phyloP scores from a whole-genome alignment of 2,329 filamentous ascomycete species.

The Neodidymelliopsis sp. region DNA sequence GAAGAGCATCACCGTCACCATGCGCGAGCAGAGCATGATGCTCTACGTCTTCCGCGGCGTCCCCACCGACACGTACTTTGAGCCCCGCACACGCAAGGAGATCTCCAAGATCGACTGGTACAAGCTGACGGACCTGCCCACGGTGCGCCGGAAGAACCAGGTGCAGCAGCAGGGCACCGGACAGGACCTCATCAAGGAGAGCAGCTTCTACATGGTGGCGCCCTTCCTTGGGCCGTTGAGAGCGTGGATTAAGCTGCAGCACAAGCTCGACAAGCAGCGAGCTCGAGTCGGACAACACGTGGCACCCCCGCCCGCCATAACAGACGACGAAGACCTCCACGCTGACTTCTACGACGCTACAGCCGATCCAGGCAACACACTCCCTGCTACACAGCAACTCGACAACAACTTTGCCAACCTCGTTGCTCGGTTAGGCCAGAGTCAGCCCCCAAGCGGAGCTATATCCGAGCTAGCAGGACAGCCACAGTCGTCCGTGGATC shows the following conservation, averaged over 20 bases:
- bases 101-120: slow-evolving; percentile 99
- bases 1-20: slow-evolving; percentile 86
- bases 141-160: slow-evolving; percentile 72
- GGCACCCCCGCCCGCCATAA: slow-evolving; percentile 29
- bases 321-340: slow-evolving; percentile 43
- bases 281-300: slow-evolving; percentile 34
- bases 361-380: slow-evolving; percentile 27
- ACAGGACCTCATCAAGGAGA: slow-evolving; percentile 68
- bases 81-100: slow-evolving; percentile 91
- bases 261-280: slow-evolving; percentile 70
- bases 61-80: slow-evolving; percentile 85
- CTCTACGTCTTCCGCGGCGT: slow-evolving; percentile 92
- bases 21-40: slow-evolving; percentile 91
- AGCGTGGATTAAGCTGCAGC: slow-evolving; percentile 89
- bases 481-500: slow-evolving; percentile 48
- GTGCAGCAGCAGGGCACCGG: slow-evolving; percentile 65
- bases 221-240: slow-evolving; percentile 86
- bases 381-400: slow-evolving; percentile 17
- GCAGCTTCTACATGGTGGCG: slow-evolving; percentile 98
- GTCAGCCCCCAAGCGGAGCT: slow-evolving; percentile 36
- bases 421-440: slow-evolving; percentile 39
- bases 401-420: slow-evolving; percentile 42
- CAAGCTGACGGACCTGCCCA: slow-evolving; percentile 84
- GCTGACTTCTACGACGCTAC: slow-evolving; percentile 38
- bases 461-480: slow-evolving; percentile 42